Evolutionary conservation across 257 asterid genomes (phyloP), one percentile per base, ranked within the genome.

Genomic region (Parsonsia alboflavescens): DNA sequence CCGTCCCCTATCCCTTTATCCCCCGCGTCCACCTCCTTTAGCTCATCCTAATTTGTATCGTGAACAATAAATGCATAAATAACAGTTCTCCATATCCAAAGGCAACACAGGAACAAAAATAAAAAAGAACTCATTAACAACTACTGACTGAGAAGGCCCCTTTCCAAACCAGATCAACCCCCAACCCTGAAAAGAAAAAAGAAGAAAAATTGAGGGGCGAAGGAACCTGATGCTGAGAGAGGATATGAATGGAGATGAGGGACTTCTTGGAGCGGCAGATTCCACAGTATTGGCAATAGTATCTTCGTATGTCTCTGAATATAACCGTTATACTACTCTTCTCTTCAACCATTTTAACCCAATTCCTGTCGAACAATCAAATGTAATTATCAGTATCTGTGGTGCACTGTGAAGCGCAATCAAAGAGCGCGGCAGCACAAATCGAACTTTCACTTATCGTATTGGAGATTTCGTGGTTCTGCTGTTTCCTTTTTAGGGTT

Each of bases 261-360:
- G 39, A 33, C 39, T 33, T 33, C 39, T 33, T 33, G 39, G 39
- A 33, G 3, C 39, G 39, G 86, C 89, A 88, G 42, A 92, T 65
- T 11, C 98, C 98, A 83, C 98, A 95, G 80, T 67, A 95, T 44
- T 95, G 87, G 69, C 99, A 94, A 71, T 81, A 83, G 65, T 92
- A 94, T 46, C 93, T 80, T 62, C 98, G 82, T 1, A 94, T 88
- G 70, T 92, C 97, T 78, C 77, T 84, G 82, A 88, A 92, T 44
- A 89, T 87, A 22, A 90, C 79, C 10, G 63, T 78, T 65, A 66
- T 80, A 49, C 4, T 1, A 1, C 76, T 42, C 56, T 77, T 63
- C 26, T 70, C 86, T 66, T 69, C 83, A 19, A 66, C 77, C 78
- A 70, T 72, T 53, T 50, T 22, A 65, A 36, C 66, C 53, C 5